A percentile compares a stretch with the other conserved stretches of the same genome.
Conservation (phyloP, 345 rosid species). For the Eucalyptus cloeziana region DNA sequence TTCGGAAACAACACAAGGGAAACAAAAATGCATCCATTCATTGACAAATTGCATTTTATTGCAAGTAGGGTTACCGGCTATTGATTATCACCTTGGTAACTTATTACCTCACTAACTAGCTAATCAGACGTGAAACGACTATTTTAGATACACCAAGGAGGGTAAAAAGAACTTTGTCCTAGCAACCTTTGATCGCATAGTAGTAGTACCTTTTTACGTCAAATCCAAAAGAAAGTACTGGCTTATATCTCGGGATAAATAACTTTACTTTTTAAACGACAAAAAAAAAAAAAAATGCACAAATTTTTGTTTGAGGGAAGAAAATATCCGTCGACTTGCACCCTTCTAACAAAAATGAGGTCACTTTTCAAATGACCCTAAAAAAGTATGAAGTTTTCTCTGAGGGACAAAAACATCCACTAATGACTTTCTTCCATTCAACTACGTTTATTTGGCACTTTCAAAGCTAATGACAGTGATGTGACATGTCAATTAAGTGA, state of each 20-base stretch:
- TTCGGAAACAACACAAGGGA: neutral
- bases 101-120: too few species aligned
- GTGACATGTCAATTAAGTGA: neutral
- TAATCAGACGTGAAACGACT: rapidly evolving
- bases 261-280: neutral
- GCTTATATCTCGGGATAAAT: neutral
- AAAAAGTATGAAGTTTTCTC: neutral
- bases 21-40: neutral
- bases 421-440: neutral
- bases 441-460: too few species aligned
- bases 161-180: neutral
- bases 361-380: neutral
- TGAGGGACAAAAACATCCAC: rapidly evolving
- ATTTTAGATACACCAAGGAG: neutral
- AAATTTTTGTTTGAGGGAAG: neutral
- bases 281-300: neutral
- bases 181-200: neutral
- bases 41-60: neutral
- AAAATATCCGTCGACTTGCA: neutral
- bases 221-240: neutral
- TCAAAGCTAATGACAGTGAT: neutral
- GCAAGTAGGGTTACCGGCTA: neutral
- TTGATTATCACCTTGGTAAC: rapidly evolving
- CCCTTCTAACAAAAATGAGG: too few species aligned
- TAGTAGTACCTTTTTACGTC: rapidly evolving